Evolutionary conservation across 768 basidiomycete genomes (phyloP), one percentile per base, ranked within the genome.

Genomic region (Suillus alpinus): DNA sequence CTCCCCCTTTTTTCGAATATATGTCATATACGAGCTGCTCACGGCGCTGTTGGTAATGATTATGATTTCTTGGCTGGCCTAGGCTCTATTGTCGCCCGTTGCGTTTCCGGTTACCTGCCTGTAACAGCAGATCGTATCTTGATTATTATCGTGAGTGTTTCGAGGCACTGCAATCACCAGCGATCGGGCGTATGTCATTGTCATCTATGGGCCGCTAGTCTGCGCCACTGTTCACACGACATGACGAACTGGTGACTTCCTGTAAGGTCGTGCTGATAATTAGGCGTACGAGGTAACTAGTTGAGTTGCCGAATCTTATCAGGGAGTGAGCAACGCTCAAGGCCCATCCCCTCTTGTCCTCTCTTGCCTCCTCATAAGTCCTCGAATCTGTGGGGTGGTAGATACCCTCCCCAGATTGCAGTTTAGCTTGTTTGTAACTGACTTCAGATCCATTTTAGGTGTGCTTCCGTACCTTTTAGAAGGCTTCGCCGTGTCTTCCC

Each of bases 131-230:
- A 55, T 55, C 23, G 36, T 18, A 37, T 26, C 36, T 53, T 53
- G 32, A 52, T 52, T 16, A 37, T 37, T 55, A 55, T 55, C 36
- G 52, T 55, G 36, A 55, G 36, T 55, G 37, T 55, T 55, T 18
- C 36, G 18, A 37, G 52, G 36, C 36, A 55, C 52, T 55, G 16
- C 20, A 26, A 37, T 36, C n/a, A 32, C 16, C 34, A 53, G 36
- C 14, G 13, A 37, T 53, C 52, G 14, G 20, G 20, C 52, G 52
- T 18, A 20, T 37, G 52, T 9, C 9, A 37, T 16, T 37, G 23
- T 23, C 52, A 37, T 16, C 36, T 37, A 36, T 37, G 23, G 23
- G 36, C 36, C 23, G 52, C 52, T 23, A 26, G 16, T 55, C 29
- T 31, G 18, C 49, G 49, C 49, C 49, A 50, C 49, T 12, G 3